phyloP scores from a whole-genome alignment of 345 rosid species.

The Eucalyptus sp. region DNA sequence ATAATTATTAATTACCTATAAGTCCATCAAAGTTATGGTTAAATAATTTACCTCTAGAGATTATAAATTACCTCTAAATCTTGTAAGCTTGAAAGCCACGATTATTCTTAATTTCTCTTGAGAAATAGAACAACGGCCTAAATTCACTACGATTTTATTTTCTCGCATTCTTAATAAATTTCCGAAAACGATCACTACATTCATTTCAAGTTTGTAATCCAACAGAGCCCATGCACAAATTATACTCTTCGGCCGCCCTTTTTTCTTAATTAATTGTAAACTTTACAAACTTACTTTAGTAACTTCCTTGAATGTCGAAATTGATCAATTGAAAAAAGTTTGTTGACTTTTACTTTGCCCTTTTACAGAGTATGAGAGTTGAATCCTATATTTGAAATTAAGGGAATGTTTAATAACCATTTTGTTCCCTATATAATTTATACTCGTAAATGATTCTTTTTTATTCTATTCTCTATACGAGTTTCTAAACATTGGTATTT shows the following conservation, averaged over 20 bases:
- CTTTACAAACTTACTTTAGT: not conserved
- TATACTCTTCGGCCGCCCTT: not conserved
- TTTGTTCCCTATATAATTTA: too few relatives aligned
- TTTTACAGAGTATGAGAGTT: too few relatives aligned
- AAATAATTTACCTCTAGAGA: not conserved
- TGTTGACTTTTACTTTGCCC: too few relatives aligned
- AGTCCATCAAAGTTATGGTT: not conserved
- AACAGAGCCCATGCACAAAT: too few relatives aligned
- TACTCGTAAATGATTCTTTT: too few relatives aligned
- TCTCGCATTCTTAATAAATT: not conserved
- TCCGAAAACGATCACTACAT: not conserved
- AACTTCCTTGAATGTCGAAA: not conserved
- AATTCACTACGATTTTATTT: not conserved
- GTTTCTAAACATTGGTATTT: too few relatives aligned
- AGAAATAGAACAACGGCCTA: not conserved
- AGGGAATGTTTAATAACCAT: too few relatives aligned
- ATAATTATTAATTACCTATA: not conserved
- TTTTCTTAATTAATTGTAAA: not conserved
- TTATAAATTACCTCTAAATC: not conserved
- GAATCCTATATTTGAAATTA: too few relatives aligned
- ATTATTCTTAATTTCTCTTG: not conserved
- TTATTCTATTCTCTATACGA: fast-evolving
- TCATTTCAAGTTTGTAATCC: not conserved
- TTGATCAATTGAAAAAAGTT: too few relatives aligned
- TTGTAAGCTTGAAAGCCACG: not conserved